Conservation (phyloP, 306 rosid genomes). For the Vigna unguiculata region DNA sequence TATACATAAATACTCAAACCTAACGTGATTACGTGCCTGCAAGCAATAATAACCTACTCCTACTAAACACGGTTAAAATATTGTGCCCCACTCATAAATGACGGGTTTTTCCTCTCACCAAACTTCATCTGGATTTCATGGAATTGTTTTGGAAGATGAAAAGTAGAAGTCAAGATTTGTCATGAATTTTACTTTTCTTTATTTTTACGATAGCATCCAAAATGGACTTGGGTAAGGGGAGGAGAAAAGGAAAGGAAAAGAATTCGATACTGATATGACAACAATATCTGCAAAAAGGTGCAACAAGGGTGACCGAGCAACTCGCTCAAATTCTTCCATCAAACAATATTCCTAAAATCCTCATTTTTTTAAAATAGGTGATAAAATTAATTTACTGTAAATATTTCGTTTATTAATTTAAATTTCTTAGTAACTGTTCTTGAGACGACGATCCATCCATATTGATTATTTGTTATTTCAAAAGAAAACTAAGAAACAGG, state of each 20-base stretch:
- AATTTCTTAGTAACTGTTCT: not conserved
- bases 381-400: not conserved
- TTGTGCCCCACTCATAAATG: slow-evolving; percentile 4
- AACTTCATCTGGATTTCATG: not conserved
- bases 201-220: slow-evolving; percentile 38
- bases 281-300: not conserved
- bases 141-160: slow-evolving; percentile 34
- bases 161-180: slow-evolving; percentile 15
- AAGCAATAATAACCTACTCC: slow-evolving; percentile 11
- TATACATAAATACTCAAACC: not conserved
- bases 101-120: not conserved
- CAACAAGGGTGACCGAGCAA: not conserved
- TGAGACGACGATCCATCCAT: too few relatives aligned
- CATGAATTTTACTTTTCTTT: slow-evolving; percentile 7
- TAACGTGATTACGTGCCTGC: not conserved
- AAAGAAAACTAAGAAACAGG: not conserved
- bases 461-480: not conserved
- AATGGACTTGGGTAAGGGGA: not conserved
- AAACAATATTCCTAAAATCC: not conserved
- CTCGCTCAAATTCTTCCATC: not conserved
- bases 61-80: not conserved
- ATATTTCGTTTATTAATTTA: not conserved
- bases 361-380: too few relatives aligned
- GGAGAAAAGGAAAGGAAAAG: slow-evolving; percentile 27
- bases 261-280: not conserved